Percentiles rank a stretch among this genome's conserved stretches.
Conservation (phyloP, 2,329 filamentous ascomycete species). For the Knufia petricola region DNA sequence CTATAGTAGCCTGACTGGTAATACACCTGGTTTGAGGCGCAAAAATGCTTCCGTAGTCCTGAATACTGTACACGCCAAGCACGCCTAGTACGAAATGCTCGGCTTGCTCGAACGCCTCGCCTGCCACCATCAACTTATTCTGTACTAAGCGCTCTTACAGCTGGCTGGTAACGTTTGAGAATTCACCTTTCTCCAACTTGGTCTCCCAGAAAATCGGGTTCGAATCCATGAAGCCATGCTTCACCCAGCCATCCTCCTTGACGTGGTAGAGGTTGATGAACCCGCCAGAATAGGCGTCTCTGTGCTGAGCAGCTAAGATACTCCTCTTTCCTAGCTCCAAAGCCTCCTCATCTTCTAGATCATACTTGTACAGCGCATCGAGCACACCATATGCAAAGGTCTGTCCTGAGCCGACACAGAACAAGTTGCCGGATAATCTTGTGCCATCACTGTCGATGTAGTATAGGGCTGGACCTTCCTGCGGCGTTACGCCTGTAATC, state of each 20-base stretch:
- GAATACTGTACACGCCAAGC: not conserved
- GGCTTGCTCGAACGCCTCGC: not conserved
- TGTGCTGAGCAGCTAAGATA: conserved; percentile 90
- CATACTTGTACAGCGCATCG: conserved; percentile 89
- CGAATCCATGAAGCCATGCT: conserved; percentile 95
- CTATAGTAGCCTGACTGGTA: not conserved
- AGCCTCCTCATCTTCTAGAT: conserved; percentile 76
- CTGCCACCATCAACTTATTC: not conserved
- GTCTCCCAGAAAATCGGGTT: conserved; percentile 99
- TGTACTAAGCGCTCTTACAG: not conserved
- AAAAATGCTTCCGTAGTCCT: not conserved
- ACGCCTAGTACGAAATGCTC: not conserved
- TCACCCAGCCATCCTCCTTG: conserved; percentile 97
- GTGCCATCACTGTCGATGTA: conserved; percentile 98
- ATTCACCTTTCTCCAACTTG: conserved; percentile 96
- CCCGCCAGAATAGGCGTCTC: conserved; percentile 96
- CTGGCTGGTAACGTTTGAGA: conserved; percentile 72
- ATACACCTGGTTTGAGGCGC: conserved; percentile 1
- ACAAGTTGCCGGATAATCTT: conserved; percentile 82
- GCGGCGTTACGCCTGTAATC: conserved; percentile 91
- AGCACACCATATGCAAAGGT: conserved; percentile 98
- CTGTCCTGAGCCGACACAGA: conserved; percentile 96
- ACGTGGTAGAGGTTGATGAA: conserved; percentile 99
- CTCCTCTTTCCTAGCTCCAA: conserved; percentile 83
- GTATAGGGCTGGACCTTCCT: conserved; percentile 94